Evolutionary conservation across 202 grass and related monocot genomes (phyloP).

Genomic region (Carex sylvatica): DNA sequence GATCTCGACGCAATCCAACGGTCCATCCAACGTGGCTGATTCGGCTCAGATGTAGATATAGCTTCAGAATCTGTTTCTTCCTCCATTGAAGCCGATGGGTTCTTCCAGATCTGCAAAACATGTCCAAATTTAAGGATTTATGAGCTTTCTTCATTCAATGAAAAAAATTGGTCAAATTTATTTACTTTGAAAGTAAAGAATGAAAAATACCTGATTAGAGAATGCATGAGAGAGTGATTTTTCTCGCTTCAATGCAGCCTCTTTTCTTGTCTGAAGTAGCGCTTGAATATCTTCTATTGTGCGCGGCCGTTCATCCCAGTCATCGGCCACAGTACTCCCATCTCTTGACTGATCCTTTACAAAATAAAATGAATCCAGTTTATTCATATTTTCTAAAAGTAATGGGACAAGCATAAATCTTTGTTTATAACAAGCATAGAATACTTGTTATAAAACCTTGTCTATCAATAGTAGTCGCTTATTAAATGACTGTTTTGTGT

Average conservation of each 20-base stretch:
- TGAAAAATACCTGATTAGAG: constrained; percentile 49
- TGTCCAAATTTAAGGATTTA: background rate
- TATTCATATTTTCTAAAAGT: background rate
- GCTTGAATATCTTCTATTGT: constrained; percentile 93
- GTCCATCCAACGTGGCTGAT: constrained; percentile 62
- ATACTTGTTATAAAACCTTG: background rate
- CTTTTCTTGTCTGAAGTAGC: constrained; percentile 72
- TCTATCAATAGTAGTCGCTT: background rate
- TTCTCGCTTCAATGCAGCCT: constrained; percentile 83
- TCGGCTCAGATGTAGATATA: constrained; percentile 18
- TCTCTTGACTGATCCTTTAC: constrained; percentile 64
- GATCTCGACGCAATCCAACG: constrained; percentile 81
- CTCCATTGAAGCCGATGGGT: constrained; percentile 35
- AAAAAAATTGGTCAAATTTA: background rate
- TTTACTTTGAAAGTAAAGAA: too few relatives aligned
- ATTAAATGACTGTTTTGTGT: background rate
- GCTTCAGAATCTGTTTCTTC: constrained; percentile 59
- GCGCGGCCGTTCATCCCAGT: constrained; percentile 78
- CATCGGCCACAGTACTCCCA: constrained; percentile 66
- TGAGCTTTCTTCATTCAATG: background rate
- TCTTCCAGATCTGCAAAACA: constrained; percentile 62
- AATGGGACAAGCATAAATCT: background rate
- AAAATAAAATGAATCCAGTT: background rate
- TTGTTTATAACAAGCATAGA: background rate
- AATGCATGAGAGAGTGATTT: constrained; percentile 85